A percentile compares a stretch with the other conserved stretches of the same genome.
These are phyloP conservation scores for Hypholoma fasciculare DNA, from an alignment of 768 basidiomycete genomes.

Conservation along the genomic window DNA sequence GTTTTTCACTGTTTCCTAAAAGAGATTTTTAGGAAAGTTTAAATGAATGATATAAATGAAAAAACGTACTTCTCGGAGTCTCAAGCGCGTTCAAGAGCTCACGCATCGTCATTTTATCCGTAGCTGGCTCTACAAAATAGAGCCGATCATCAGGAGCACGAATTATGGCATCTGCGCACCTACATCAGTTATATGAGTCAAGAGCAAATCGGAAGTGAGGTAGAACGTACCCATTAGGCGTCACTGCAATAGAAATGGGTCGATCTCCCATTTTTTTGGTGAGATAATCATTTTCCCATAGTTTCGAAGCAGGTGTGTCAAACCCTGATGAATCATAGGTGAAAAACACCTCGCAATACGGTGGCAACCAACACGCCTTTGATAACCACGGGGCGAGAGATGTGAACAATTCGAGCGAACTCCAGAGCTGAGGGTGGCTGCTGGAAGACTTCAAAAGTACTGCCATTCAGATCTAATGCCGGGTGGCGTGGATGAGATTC, in stretches of 20 bases:
- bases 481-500: too few species aligned
- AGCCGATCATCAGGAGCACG: conserved; percentile 47
- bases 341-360: neutral
- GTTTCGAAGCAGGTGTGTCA: conserved; percentile 42
- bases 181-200: conserved; percentile 24
- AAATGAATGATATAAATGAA: neutral
- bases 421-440: conserved; percentile 64
- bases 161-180: conserved; percentile 77
- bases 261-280: conserved; percentile 50
- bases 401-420: conserved; percentile 65
- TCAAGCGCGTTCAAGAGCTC: conserved; percentile 45
- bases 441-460: conserved; percentile 47
- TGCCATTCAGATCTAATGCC: conserved; percentile 58
- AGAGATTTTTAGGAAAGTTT: neutral
- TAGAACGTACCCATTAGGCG: conserved; percentile 73
- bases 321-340: conserved; percentile 39
- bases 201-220: neutral
- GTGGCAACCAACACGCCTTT: conserved; percentile 42
- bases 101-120: conserved; percentile 66
- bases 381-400: conserved; percentile 74
- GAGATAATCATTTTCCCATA: conserved; percentile 73
- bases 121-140: conserved; percentile 78
- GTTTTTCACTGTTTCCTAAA: conserved; percentile 18
- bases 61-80: conserved; percentile 8
- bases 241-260: conserved; percentile 72